Conservation (phyloP, 495 filamentous ascomycete species). For the Hyaloscypha bicolor region DNA sequence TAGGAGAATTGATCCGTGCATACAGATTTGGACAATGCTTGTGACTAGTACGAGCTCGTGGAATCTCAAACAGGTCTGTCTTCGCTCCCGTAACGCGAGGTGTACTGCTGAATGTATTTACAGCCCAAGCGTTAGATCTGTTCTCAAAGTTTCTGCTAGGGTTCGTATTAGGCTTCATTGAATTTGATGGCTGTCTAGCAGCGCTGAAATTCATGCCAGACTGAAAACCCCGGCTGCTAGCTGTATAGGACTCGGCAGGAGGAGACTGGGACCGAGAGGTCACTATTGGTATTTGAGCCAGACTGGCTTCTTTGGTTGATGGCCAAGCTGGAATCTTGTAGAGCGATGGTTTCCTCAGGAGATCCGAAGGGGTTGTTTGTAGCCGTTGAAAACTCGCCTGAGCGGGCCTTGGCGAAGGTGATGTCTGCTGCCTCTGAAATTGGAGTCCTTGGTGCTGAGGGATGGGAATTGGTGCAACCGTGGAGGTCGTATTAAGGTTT, state of each 20-base stretch:
- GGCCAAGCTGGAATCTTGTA: slow-evolving; percentile 31
- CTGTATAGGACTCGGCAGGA: neutral
- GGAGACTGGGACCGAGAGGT: neutral
- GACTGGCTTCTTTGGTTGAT: neutral
- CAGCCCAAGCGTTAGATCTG: neutral
- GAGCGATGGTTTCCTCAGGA: slow-evolving; percentile 29
- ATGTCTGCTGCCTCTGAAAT: neutral
- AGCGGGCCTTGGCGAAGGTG: neutral
- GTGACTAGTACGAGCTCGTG: slow-evolving; percentile 7
- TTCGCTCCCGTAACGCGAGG: neutral
- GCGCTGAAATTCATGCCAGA: neutral
- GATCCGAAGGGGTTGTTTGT: slow-evolving; percentile 5
- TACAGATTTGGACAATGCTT: slow-evolving; percentile 34
- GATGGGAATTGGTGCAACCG: neutral
- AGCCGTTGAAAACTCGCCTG: neutral
- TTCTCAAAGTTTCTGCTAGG: neutral
- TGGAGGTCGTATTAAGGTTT: neutral
- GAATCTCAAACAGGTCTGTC: slow-evolving; percentile 5
- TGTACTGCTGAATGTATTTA: neutral
- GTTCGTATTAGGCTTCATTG: neutral
- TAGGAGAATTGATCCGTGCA: neutral
- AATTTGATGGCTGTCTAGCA: neutral
- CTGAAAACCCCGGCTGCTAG: neutral
- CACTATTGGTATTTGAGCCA: neutral
- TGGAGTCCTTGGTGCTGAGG: neutral